phyloP scores from a whole-genome alignment of 805 yeast genomes.

The Priceomyces medius region DNA sequence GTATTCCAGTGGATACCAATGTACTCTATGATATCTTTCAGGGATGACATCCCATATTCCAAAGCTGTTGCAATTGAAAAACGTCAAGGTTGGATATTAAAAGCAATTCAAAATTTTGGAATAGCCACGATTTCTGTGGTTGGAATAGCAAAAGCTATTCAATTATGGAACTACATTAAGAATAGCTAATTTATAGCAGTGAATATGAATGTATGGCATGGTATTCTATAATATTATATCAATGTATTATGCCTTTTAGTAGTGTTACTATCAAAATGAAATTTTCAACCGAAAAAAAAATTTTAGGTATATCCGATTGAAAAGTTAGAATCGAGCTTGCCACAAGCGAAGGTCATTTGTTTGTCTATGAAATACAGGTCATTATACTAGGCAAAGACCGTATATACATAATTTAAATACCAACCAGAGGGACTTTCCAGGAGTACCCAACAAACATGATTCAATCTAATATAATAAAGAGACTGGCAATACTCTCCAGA shows the following conservation, averaged over 20 bases:
- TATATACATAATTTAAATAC: not conserved
- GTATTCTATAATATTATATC: too few relatives aligned
- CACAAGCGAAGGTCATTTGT: not conserved
- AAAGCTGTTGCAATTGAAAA: slow-evolving; percentile 56
- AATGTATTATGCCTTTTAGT: too few relatives aligned
- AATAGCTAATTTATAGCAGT: not conserved
- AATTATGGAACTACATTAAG: slow-evolving; percentile 3
- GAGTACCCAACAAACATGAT: not conserved
- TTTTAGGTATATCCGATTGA: not conserved
- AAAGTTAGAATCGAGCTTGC: not conserved
- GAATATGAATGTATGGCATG: not conserved
- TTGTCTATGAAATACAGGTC: not conserved
- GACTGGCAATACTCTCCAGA: not conserved
- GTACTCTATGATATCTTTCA: slow-evolving; percentile 89
- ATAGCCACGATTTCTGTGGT: slow-evolving; percentile 5
- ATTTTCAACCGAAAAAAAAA: slow-evolving; percentile 3
- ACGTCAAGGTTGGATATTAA: slow-evolving; percentile 55
- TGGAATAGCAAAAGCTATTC: slow-evolving; percentile 11
- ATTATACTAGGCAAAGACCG: not conserved
- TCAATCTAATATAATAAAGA: not conserved
- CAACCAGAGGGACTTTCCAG: not conserved
- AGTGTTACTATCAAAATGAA: slow-evolving; percentile 8
- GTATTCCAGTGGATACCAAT: slow-evolving; percentile 69
- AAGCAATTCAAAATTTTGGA: slow-evolving; percentile 21
- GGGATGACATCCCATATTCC: slow-evolving; percentile 78